Percentiles rank a stretch among this genome's conserved stretches.
phyloP scores from a whole-genome alignment of 768 basidiomycete species.

The Boletus insuetus region DNA sequence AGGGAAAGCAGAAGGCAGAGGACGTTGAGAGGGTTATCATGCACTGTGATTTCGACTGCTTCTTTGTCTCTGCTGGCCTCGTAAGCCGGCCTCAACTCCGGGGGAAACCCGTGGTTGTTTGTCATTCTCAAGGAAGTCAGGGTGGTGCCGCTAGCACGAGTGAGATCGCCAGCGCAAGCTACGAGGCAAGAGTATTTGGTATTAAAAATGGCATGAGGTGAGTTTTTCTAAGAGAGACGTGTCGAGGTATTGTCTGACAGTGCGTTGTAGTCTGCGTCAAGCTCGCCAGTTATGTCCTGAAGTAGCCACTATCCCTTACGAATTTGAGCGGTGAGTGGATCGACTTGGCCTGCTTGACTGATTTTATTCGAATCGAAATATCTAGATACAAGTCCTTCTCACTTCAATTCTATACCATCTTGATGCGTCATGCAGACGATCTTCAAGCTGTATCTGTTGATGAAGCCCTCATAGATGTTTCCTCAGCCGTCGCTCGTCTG shows the following conservation, averaged over 20 bases:
- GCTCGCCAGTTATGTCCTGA: conserved; percentile 73
- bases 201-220: conserved; percentile 96
- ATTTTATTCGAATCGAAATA: neutral
- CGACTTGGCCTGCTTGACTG: neutral
- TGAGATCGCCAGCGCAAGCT: conserved; percentile 92
- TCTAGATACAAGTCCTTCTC: conserved; percentile 83
- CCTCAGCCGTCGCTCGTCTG: conserved; percentile 49
- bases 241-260: neutral
- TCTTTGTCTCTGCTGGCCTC: conserved; percentile 93
- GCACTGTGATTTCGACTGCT: conserved; percentile 96
- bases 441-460: conserved; percentile 96
- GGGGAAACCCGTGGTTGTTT: conserved; percentile 91
- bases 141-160: conserved; percentile 81
- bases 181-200: conserved; percentile 86
- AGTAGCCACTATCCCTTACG: conserved; percentile 82
- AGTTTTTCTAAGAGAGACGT: conserved; percentile 12
- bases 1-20: conserved; percentile 51
- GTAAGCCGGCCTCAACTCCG: conserved; percentile 74
- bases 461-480: conserved; percentile 91
- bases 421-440: conserved; percentile 88
- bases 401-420: conserved; percentile 85
- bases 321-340: conserved; percentile 72
- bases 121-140: conserved; percentile 82
- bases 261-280: conserved; percentile 61
- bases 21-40: conserved; percentile 66